These are phyloP conservation scores for Thuidium tamariscinum DNA, from an alignment of 225 moss, liverwort and hornwort species.

Conservation along the genomic window DNA sequence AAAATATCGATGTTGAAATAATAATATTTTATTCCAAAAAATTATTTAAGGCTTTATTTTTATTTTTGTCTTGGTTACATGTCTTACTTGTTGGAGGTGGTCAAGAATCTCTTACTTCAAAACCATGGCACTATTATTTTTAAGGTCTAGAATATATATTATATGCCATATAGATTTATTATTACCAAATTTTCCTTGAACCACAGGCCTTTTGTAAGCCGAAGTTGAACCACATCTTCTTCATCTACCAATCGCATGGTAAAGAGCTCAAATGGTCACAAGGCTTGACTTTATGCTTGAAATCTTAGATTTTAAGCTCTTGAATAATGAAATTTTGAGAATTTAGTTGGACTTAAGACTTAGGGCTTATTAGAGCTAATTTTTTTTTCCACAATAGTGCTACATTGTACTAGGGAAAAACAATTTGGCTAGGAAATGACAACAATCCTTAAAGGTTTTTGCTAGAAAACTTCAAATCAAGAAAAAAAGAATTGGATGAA, in stretches of 20 bases:
- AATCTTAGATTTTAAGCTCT: neutral
- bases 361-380: too few species aligned
- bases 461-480: too few species aligned
- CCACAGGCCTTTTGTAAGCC: neutral
- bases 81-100: neutral
- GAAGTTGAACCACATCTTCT: neutral
- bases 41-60: neutral
- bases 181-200: neutral
- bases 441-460: too few species aligned
- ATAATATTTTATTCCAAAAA: too few species aligned
- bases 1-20: rapidly evolving
- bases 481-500: too few species aligned
- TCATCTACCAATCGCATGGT: neutral
- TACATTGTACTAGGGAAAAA: too few species aligned
- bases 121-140: neutral
- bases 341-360: neutral
- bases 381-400: too few species aligned
- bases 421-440: too few species aligned
- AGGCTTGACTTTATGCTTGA: neutral
- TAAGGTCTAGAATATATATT: neutral
- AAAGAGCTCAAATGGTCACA: neutral
- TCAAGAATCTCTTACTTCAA: rapidly evolving
- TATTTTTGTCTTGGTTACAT: too few species aligned
- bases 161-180: neutral
- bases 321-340: neutral